Percentiles rank a stretch among this genome's conserved stretches.
Conservation (phyloP, 1,139 yeast species). For the Candida dubliniensis region DNA sequence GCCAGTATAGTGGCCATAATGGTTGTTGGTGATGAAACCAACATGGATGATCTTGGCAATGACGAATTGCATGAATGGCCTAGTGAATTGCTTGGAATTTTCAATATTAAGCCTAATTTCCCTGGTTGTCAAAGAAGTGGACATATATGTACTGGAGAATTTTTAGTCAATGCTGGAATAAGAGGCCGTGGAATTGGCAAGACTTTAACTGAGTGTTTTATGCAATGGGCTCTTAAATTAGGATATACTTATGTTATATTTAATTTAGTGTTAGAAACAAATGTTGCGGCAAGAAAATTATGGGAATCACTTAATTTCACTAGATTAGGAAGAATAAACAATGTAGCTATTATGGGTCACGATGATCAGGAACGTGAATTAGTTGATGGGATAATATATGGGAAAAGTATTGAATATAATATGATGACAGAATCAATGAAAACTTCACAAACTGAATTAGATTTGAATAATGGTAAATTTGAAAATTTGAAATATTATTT, state of each 20-base stretch:
- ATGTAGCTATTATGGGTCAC: constrained; percentile 86
- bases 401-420: constrained; percentile 51
- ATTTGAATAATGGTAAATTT: constrained; percentile 59
- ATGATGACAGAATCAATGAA: constrained; percentile 54
- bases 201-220: constrained; percentile 75
- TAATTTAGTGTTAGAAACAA: constrained; percentile 85
- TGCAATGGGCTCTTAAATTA: constrained; percentile 87
- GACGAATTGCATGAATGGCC: constrained; percentile 65
- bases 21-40: constrained; percentile 75
- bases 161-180: constrained; percentile 87
- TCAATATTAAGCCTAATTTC: constrained; percentile 80
- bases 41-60: constrained; percentile 10
- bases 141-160: constrained; percentile 89
- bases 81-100: constrained; percentile 83
- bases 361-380: constrained; percentile 66
- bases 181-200: constrained; percentile 92
- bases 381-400: constrained; percentile 79
- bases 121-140: constrained; percentile 84
- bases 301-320: constrained; percentile 80
- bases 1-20: constrained; percentile 82
- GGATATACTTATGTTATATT: constrained; percentile 86
- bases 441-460: constrained; percentile 70
- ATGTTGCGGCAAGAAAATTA: constrained; percentile 75
- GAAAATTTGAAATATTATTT: constrained; percentile 78
- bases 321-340: constrained; percentile 73